Conservation (phyloP, 2,329 filamentous ascomycete species). For the Saccharata proteae region DNA sequence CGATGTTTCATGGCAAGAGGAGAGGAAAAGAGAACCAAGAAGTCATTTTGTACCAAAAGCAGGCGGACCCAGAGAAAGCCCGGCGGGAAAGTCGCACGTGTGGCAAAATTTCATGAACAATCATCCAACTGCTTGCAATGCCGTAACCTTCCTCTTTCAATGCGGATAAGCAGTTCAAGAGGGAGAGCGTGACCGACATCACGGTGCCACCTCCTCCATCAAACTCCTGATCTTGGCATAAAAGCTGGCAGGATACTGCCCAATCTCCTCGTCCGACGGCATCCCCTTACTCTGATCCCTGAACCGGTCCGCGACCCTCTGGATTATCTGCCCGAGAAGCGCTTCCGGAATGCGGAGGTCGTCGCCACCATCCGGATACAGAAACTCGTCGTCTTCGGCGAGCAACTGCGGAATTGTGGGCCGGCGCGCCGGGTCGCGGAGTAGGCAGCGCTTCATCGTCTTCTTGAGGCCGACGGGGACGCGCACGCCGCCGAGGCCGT, state of each 20-base stretch:
- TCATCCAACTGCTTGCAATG: too few relatives aligned
- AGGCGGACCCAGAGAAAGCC: too few relatives aligned
- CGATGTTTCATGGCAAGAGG: too few relatives aligned
- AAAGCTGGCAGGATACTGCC: constrained; percentile 33
- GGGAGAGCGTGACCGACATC: too few relatives aligned
- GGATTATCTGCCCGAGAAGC: constrained; percentile 47
- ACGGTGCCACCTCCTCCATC: constrained; percentile 20
- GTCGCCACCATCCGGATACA: constrained; percentile 44
- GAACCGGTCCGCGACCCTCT: constrained; percentile 48
- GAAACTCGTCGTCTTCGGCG: constrained; percentile 41
- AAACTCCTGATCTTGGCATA: constrained; percentile 35
- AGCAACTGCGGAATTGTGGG: constrained; percentile 48
- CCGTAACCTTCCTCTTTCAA: too few relatives aligned
- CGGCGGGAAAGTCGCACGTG: too few relatives aligned
- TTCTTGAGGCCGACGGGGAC: constrained; percentile 44
- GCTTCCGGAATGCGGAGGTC: constrained; percentile 39
- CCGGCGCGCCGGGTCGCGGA: constrained; percentile 44
- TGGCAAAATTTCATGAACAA: too few relatives aligned
- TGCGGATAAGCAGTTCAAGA: too few relatives aligned
- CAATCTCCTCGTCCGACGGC: constrained; percentile 44
- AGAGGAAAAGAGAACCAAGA: too few relatives aligned
- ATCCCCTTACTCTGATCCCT: constrained; percentile 37
- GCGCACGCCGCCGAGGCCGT: constrained; percentile 51
- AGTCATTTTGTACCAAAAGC: too few relatives aligned
- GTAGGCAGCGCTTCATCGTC: constrained; percentile 45